phyloP scores from a whole-genome alignment of 345 rosid species.

The Syzygium jambos region DNA sequence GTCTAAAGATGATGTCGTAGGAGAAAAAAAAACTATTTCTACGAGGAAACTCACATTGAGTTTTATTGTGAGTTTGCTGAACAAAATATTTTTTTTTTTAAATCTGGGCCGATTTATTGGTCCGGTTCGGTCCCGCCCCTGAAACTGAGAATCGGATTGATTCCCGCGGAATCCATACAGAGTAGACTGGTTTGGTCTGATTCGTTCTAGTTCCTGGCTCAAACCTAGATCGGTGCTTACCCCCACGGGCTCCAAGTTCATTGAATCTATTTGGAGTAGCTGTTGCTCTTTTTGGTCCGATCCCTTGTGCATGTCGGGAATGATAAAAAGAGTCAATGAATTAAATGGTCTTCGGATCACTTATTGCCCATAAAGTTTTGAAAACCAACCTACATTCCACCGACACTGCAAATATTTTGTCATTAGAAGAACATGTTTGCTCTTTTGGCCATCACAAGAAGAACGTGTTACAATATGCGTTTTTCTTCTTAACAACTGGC shows the following conservation, averaged over 20 bases:
- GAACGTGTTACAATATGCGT: background rate
- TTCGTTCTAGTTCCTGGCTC: background rate
- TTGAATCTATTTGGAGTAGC: background rate
- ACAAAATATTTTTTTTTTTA: too few species aligned
- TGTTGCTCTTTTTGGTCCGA: background rate
- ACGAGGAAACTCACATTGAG: too few species aligned
- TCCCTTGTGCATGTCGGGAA: background rate
- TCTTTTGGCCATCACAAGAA: background rate
- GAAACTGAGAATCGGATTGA: background rate
- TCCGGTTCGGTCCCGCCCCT: background rate
- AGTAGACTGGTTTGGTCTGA: too few species aligned
- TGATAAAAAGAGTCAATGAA: background rate
- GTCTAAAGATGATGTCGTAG: background rate
- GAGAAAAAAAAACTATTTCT: background rate
- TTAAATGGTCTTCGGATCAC: background rate
- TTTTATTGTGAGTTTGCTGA: background rate
- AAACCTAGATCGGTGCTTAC: background rate
- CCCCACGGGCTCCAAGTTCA: background rate
- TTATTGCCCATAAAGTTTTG: background rate
- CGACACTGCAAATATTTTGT: background rate
- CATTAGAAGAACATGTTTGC: background rate
- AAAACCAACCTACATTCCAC: background rate
- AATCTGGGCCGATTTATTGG: too few species aligned
- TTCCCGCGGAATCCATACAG: too few species aligned
- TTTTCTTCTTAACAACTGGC: background rate